phyloP scores from a whole-genome alignment of 2,329 filamentous ascomycete species.

The Pseudogymnoascus sp. region DNA sequence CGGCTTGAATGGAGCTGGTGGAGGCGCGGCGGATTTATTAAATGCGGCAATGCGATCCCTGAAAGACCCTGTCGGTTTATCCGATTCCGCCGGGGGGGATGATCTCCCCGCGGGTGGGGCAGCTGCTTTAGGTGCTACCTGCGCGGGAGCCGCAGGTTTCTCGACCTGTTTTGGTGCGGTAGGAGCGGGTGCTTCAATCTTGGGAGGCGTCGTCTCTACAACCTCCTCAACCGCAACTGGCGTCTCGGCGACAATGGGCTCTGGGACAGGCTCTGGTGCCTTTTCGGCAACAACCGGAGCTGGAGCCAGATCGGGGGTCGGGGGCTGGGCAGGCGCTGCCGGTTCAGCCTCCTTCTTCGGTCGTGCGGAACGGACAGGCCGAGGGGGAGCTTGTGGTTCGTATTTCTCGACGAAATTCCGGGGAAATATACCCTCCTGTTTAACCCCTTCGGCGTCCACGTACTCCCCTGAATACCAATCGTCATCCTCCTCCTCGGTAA shows the following conservation, averaged over 20 bases:
- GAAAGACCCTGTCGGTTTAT: slow-evolving; percentile 80
- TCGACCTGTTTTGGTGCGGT: slow-evolving; percentile 35
- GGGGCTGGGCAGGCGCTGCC: slow-evolving; percentile 32
- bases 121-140: slow-evolving; percentile 36
- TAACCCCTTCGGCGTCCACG: slow-evolving; percentile 63
- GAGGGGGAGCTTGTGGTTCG: slow-evolving; percentile 82
- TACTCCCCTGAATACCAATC: slow-evolving; percentile 95
- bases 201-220: slow-evolving; percentile 4
- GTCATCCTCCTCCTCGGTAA: slow-evolving; percentile 83
- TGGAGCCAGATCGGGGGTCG: slow-evolving; percentile 26
- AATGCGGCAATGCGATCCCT: slow-evolving; percentile 95
- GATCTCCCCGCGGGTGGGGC: slow-evolving; percentile 51
- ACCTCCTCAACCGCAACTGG: slow-evolving; percentile 25
- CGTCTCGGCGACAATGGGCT: slow-evolving; percentile 31
- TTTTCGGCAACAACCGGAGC: slow-evolving; percentile 6
- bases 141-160: slow-evolving; percentile 34
- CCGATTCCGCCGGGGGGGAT: slow-evolving; percentile 49
- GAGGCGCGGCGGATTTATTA: slow-evolving; percentile 80
- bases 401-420: slow-evolving; percentile 97
- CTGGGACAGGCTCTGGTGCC: slow-evolving; percentile 28
- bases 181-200: slow-evolving; percentile 13
- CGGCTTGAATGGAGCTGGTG: slow-evolving; percentile 85
- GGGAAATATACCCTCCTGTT: slow-evolving; percentile 82
- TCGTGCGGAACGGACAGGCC: slow-evolving; percentile 65
- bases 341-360: slow-evolving; percentile 49